Evolutionary conservation across 2,329 filamentous ascomycete species (phyloP).

Genomic region (Hypocreales sp.): DNA sequence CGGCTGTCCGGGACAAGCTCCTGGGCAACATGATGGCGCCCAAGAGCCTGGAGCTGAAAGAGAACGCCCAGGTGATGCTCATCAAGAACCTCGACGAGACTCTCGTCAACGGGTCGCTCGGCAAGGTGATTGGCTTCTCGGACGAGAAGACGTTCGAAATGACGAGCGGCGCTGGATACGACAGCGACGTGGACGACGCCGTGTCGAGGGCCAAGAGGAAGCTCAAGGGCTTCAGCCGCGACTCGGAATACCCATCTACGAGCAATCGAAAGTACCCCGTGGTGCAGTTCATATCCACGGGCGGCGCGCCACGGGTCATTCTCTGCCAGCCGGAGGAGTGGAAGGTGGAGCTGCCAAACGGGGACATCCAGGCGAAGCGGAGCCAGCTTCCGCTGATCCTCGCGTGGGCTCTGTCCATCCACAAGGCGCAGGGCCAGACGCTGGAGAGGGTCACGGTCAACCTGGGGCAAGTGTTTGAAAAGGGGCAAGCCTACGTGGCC

Average conservation of each 20-base stretch:
- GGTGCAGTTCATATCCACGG: conserved; percentile 64
- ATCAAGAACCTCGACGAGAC: conserved; percentile 97
- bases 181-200: conserved; percentile 22
- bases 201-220: conserved; percentile 38
- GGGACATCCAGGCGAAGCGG: conserved; percentile 81
- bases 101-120: conserved; percentile 86
- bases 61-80: conserved; percentile 95
- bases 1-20: conserved; percentile 55
- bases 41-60: conserved; percentile 63
- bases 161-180: conserved; percentile 24
- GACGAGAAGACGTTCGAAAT: conserved; percentile 23
- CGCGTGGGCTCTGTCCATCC: conserved; percentile 92
- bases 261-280: conserved; percentile 56
- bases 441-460: conserved; percentile 90
- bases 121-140: conserved; percentile 47
- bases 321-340: conserved; percentile 79
- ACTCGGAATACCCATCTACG: conserved; percentile 22
- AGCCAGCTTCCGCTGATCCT: conserved; percentile 76
- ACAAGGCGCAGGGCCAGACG: conserved; percentile 95
- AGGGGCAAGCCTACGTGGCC: conserved; percentile 94
- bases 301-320: conserved; percentile 49
- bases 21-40: conserved; percentile 90
- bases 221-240: conserved; percentile 33
- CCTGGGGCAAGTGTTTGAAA: conserved; percentile 83
- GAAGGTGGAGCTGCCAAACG: conserved; percentile 95